Base-by-base conservation (phyloP, 352 stramenopile genomes). In the Globisporangium rhizosaccharum region DNA sequence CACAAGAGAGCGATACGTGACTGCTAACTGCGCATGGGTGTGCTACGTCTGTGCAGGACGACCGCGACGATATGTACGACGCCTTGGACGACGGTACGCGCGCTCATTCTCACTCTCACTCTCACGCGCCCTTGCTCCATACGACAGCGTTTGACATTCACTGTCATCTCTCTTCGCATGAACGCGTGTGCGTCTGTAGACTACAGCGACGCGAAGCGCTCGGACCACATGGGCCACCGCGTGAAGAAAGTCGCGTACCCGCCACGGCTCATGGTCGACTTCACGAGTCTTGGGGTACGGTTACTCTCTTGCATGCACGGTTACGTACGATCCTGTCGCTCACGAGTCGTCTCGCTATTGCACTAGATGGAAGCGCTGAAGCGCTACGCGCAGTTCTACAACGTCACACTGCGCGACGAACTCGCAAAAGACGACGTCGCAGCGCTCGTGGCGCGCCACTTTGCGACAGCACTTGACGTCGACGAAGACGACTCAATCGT, bases 401-500 rank as follows among this genome's bases (percentile, higher is more conserved):
- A 87, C 58, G 68, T 94, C 20, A 77, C 76, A 20, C 59, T 90
- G 52, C 73, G 76, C 25, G 77, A 85, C 10, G 69, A 82, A 23
- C 78, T 60, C 60, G 68, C 61, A 15, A 90, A 92, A 56, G 79
- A 88, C 33, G 81, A 92, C 25, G 58, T 94, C 53, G 85, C 85
- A 25, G 81, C 82, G 41, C 68, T 88, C 48, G 82, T 94, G 46
- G 85, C 85, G 60, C 75, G 85, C 26, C 82, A 94, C 68, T 92
- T 92, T 36, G 85, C 91, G 57, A 67, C 73, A 51, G 76, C 82
- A 53, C 73, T 94, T 14, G 79, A 92, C 30, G 85, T 94, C 25
- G 79, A 92, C 59, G 82, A 94, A 56, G 80, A 94, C 71, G 82
- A 94, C 56, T 94, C 85, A 25, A 92, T 94, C 57, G 75, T 92